A percentile compares a stretch with the other conserved stretches of the same genome.
phyloP scores from a whole-genome alignment of 23 red algal species.

The Cyanidium caldarium region DNA sequence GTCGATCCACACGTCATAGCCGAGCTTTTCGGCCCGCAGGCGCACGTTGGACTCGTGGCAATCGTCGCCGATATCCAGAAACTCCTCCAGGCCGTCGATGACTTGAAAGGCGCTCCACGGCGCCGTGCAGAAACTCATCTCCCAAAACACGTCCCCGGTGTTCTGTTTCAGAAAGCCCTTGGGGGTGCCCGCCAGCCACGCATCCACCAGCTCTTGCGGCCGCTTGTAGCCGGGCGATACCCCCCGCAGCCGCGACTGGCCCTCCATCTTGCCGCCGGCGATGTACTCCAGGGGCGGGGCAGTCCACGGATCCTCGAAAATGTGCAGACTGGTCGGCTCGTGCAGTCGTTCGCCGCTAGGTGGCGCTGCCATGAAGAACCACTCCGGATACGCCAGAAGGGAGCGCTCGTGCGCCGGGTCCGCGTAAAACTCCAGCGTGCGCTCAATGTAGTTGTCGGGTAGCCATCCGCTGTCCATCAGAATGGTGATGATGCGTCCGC shows the following conservation, averaged over 20 bases:
- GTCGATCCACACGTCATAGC: constrained; percentile 5
- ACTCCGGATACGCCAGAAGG: not conserved
- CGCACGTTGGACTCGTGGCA: constrained; percentile 2
- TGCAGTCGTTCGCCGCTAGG: not conserved
- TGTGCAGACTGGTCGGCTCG: not conserved
- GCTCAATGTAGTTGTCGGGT: not conserved
- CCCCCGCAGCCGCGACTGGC: not conserved
- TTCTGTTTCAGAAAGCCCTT: not conserved
- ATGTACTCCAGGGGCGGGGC: constrained; percentile 1
- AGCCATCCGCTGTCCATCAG: constrained; percentile 2
- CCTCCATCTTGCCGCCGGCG: not conserved
- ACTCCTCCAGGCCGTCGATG: not conserved
- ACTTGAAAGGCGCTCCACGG: constrained; percentile 1
- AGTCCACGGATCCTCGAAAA: not conserved
- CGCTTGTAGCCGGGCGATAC: not conserved
- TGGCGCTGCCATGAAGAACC: not conserved
- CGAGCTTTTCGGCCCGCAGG: not conserved
- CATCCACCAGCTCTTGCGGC: not conserved
- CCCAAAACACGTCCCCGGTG: not conserved
- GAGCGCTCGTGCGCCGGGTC: not conserved
- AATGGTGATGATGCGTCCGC: constrained; percentile 1
- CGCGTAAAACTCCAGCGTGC: constrained; percentile 6
- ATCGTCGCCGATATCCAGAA: not conserved
- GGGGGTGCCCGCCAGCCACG: not conserved
- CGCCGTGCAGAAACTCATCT: constrained; percentile 6